Percentiles rank a stretch among this genome's conserved stretches.
These are phyloP conservation scores for Verruconis gallopava DNA, from an alignment of 2,329 filamentous ascomycete genomes.

Conservation along the genomic window DNA sequence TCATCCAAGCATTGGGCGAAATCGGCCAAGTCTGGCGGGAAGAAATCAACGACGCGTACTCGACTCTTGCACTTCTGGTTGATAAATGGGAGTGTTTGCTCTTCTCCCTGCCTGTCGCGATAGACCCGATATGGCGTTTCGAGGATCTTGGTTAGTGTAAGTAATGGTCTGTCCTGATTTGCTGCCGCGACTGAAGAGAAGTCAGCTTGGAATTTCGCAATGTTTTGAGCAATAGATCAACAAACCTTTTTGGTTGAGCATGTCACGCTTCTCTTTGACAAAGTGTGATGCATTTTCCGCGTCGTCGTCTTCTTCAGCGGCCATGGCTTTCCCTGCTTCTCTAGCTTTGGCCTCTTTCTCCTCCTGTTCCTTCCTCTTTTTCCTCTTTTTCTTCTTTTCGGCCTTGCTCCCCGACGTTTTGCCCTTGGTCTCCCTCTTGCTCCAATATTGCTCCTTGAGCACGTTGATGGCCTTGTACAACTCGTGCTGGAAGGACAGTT, in stretches of 20 bases:
- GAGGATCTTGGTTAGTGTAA: conserved; percentile 36
- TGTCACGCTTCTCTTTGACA: not conserved
- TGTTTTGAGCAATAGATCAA: not conserved
- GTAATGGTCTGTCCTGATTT: conserved; percentile 28
- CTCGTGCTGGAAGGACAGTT: conserved; percentile 33
- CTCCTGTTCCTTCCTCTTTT: conserved; percentile 17
- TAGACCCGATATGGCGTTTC: conserved; percentile 33
- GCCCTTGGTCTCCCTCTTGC: conserved; percentile 4
- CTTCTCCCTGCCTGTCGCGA: conserved; percentile 30
- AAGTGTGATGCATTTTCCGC: too few relatives aligned
- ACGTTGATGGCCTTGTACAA: conserved; percentile 45
- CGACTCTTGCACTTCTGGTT: conserved; percentile 57
- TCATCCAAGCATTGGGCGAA: conserved; percentile 44
- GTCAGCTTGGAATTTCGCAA: too few relatives aligned
- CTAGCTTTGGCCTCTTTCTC: conserved; percentile 12
- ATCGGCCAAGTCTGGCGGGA: conserved; percentile 54
- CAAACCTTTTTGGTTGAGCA: conserved; percentile 31
- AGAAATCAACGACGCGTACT: conserved; percentile 73
- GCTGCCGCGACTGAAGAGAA: conserved; percentile 32
- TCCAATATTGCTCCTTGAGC: conserved; percentile 49
- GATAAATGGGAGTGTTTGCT: conserved; percentile 52
- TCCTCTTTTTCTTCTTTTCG: conserved; percentile 25
- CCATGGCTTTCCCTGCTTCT: conserved; percentile 2
- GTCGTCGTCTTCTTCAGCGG: not conserved
- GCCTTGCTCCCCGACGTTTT: conserved; percentile 12